Percentiles rank a stretch among this genome's conserved stretches.
Evolutionary conservation across 2,329 filamentous ascomycete genomes (phyloP).

Genomic region (Pseudogymnoascus destructans): DNA sequence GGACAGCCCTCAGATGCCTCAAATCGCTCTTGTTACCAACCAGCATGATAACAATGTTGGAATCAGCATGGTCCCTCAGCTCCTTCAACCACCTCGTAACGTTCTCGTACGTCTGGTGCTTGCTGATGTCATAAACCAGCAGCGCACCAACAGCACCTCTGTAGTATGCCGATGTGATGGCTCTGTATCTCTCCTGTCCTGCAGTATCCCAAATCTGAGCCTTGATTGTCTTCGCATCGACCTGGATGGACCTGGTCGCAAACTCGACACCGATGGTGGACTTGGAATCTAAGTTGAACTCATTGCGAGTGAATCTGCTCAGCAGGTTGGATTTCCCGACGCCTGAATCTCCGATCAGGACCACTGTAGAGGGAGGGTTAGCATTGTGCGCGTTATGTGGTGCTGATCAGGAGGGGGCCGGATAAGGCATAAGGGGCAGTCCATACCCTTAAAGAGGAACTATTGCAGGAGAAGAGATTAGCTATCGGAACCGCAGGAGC

Average conservation of each 20-base stretch:
- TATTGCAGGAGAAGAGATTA: constrained; percentile 32
- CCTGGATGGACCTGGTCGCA: constrained; percentile 94
- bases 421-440: constrained; percentile 11
- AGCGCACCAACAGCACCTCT: constrained; percentile 92
- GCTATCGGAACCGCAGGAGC: constrained; percentile 26
- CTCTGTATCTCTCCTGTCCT: constrained; percentile 95
- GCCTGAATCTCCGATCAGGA: constrained; percentile 97
- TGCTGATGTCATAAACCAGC: constrained; percentile 98
- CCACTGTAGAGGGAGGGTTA: constrained; percentile 46
- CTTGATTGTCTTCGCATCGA: constrained; percentile 99
- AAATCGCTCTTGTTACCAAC: constrained; percentile 99
- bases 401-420: neutral
- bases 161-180: constrained; percentile 98
- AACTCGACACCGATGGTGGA: constrained; percentile 99
- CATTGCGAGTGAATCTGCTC: constrained; percentile 98
- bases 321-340: constrained; percentile 99
- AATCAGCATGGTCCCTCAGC: constrained; percentile 91
- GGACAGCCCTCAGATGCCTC: constrained; percentile 90
- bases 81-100: constrained; percentile 99
- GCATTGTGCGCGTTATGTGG: constrained; percentile 19
- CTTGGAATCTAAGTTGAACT: constrained; percentile 99
- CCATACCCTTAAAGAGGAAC: constrained; percentile 87
- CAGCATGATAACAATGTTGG: constrained; percentile 99
- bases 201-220: constrained; percentile 99
- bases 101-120: constrained; percentile 98